Base-by-base conservation (phyloP, 345 rosid species). In the Brassica nigra region DNA sequence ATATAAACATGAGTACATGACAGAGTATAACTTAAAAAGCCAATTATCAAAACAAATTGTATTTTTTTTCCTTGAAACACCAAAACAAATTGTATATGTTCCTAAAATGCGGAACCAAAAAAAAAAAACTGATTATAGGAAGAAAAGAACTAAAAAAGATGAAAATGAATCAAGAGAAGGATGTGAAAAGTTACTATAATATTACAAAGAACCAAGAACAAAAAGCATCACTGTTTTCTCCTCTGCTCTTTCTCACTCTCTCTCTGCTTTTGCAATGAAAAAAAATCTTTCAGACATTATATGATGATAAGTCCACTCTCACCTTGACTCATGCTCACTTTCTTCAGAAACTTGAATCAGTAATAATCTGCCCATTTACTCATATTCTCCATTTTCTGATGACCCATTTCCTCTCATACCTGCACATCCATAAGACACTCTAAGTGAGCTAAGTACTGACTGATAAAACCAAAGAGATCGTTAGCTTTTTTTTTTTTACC, bases 351-450 rank as follows among this genome's bases (percentile, higher is more conserved):
- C 73, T 66, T 54, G 29, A 73, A 71, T 76, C 73, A 31, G 44
- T 71, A 79, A 82, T 86, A 90, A 64, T 83, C 89, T 33, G 70
- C 76, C 29, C 30, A 74, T 75, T 78, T 83, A 88, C 42, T 89
- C 86, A 20, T 84, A 86, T 70, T 86, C 90, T 67, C 91, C 89
- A 36, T 88, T 89, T 86, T 85, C 92, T 1, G 49, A 42, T 42
- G 1, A 42, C 14, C 14, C 49, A 79, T 80, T 74, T 33, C 86
- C 86, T 68, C 81, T 62, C 81, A 86, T 64, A 71, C 91, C 95
- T 87, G 84, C 58, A 85, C 73, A 73, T 64, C 33, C 8, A 57
- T 18, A 37, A 30, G 29, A 39, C 14, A 9, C 49, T 42, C 27
- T 23, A 23, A 20, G 29, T 36, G 36, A 30, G 58, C 47, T 23